A percentile compares a stretch with the other conserved stretches of the same genome.
These are phyloP conservation scores for Ceratobasidium sp. DNA, from an alignment of 1,284 basidiomycete species.

Conservation along the genomic window DNA sequence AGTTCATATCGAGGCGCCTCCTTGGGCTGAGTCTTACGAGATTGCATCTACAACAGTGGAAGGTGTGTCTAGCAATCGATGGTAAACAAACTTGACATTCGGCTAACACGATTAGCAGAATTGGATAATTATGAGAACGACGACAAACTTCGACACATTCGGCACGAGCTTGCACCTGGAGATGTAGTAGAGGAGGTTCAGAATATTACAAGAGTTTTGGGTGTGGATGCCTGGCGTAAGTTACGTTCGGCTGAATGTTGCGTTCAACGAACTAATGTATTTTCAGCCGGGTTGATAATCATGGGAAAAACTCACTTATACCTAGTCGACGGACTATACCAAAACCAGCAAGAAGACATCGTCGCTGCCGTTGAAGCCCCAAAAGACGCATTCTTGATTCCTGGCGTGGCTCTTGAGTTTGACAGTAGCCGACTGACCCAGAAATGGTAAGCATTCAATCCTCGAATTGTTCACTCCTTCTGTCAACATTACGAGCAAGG, in stretches of 20 bases:
- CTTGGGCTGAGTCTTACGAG: constrained; percentile 85
- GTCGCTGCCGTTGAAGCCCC: constrained; percentile 91
- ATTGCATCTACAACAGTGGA: constrained; percentile 74
- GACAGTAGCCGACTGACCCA: constrained; percentile 81
- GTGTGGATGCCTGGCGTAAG: constrained; percentile 89
- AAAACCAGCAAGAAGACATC: constrained; percentile 87
- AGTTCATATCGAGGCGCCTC: constrained; percentile 74
- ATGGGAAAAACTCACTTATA: constrained; percentile 88
- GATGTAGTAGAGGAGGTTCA: constrained; percentile 92
- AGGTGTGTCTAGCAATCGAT: constrained; percentile 58
- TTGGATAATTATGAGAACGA: constrained; percentile 60
- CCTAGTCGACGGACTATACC: constrained; percentile 92
- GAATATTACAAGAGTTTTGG: constrained; percentile 86
- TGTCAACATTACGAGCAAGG: constrained; percentile 63
- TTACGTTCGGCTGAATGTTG: constrained; percentile 41
- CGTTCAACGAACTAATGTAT: constrained; percentile 44
- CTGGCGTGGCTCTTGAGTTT: constrained; percentile 85
- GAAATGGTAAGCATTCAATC: constrained; percentile 70
- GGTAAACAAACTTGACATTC: background rate
- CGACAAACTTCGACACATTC: constrained; percentile 80
- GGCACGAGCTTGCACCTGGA: constrained; percentile 88
- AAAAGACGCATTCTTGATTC: constrained; percentile 83
- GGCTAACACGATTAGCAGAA: constrained; percentile 25
- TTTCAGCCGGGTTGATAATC: constrained; percentile 86
- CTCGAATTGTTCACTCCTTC: constrained; percentile 32